phyloP scores from a whole-genome alignment of 75 land plant species.

The Pinus tabuliformis region DNA sequence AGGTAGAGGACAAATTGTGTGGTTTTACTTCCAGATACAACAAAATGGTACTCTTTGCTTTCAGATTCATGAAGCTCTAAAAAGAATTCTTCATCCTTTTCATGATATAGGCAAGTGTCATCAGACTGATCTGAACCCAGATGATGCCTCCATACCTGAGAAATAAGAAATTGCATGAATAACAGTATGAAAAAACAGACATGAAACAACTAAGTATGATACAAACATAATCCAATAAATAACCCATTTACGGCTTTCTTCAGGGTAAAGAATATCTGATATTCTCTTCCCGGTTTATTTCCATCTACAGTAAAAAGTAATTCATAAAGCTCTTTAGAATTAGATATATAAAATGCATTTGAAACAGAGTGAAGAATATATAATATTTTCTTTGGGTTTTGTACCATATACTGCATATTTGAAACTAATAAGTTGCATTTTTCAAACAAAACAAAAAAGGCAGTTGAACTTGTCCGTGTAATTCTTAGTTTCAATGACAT shows the following conservation, averaged over 20 bases:
- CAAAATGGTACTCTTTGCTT: slow-evolving; percentile 79
- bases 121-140: slow-evolving; percentile 68
- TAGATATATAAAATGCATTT: background rate
- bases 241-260: background rate
- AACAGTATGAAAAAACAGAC: background rate
- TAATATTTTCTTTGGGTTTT: too few species aligned
- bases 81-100: slow-evolving; percentile 77
- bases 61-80: slow-evolving; percentile 77
- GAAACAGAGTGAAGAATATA: background rate
- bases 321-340: background rate
- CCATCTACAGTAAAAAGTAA: background rate
- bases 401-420: too few species aligned
- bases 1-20: slow-evolving; percentile 76
- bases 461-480: too few species aligned
- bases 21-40: slow-evolving; percentile 73
- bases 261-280: background rate
- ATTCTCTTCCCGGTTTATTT: background rate
- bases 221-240: background rate
- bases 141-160: slow-evolving; percentile 88
- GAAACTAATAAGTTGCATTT: too few species aligned
- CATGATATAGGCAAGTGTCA: slow-evolving; percentile 84
- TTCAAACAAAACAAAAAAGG: too few species aligned
- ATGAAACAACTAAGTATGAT: background rate
- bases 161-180: background rate
- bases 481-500: too few species aligned